phyloP scores from a whole-genome alignment of 1,284 basidiomycete species.

The Naganishia liquefaciens region DNA sequence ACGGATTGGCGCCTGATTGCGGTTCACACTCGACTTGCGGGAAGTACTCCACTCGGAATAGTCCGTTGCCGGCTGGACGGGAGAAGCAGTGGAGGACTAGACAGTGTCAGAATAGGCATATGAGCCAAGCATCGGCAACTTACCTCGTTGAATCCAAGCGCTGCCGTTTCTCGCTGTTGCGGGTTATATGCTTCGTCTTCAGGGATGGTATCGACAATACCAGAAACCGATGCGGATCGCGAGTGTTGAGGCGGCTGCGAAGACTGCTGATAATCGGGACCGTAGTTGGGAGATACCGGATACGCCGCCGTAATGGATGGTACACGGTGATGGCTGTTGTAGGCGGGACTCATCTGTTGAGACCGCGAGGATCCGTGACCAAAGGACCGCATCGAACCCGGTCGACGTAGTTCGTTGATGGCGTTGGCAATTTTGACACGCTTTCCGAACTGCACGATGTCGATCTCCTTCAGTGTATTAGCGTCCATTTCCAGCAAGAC shows the following conservation, averaged over 20 bases:
- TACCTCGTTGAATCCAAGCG: constrained; percentile 19
- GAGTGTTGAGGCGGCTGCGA: constrained; percentile 18
- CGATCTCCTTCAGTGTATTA: constrained; percentile 92
- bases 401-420: constrained; percentile 82
- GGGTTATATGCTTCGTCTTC: constrained; percentile 26
- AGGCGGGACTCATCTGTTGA: constrained; percentile 17
- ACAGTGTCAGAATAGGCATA: background rate
- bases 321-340: constrained; percentile 14
- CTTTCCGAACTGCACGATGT: constrained; percentile 90
- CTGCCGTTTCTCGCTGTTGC: constrained; percentile 8
- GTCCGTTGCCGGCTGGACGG: constrained; percentile 8
- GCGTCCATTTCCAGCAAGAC: constrained; percentile 92
- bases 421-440: constrained; percentile 90
- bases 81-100: constrained; percentile 5
- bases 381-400: constrained; percentile 50
- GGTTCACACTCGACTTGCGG: constrained; percentile 29
- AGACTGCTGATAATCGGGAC: constrained; percentile 4
- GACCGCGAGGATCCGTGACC: constrained; percentile 26
- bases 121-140: background rate
- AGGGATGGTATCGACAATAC: constrained; percentile 21
- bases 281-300: constrained; percentile 9
- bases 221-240: constrained; percentile 15
- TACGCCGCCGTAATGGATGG: constrained; percentile 13
- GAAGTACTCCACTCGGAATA: constrained; percentile 33
- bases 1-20: constrained; percentile 29